These are phyloP conservation scores for Nitzschia inconspicua DNA, from an alignment of 108 stramenopile species.

Conservation along the genomic window DNA sequence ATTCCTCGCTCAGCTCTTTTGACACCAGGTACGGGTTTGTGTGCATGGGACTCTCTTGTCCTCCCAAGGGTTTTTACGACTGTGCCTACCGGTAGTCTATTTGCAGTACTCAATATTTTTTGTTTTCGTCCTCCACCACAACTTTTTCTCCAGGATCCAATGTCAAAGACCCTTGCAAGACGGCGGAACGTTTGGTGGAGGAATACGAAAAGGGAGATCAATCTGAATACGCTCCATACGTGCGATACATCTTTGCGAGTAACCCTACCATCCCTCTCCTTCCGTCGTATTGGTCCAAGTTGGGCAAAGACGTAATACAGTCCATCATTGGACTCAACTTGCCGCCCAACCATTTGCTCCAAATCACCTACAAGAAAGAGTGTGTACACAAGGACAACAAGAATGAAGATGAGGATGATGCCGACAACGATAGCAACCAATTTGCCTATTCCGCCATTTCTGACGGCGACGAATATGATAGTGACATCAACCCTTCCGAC, in stretches of 20 bases:
- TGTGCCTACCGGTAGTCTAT: neutral
- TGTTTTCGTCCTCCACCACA: neutral
- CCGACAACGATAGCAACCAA: neutral
- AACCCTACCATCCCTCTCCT: neutral
- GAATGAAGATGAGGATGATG: neutral
- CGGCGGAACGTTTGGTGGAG: slow-evolving; percentile 22
- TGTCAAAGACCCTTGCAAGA: slow-evolving; percentile 18
- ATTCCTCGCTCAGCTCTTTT: slow-evolving; percentile 19
- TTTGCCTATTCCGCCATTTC: too few species aligned
- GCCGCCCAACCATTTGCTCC: neutral
- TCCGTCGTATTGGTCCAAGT: slow-evolving; percentile 27
- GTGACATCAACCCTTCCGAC: too few species aligned
- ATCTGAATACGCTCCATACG: slow-evolving; percentile 43
- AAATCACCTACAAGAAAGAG: neutral
- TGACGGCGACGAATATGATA: too few species aligned
- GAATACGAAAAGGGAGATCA: slow-evolving; percentile 15
- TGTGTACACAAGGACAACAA: neutral
- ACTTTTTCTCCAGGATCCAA: neutral
- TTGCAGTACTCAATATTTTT: neutral
- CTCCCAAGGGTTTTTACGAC: neutral
- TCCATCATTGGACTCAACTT: slow-evolving; percentile 4
- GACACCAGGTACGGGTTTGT: neutral
- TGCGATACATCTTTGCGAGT: slow-evolving; percentile 30
- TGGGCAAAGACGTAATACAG: neutral
- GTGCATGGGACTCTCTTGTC: neutral